A percentile compares a stretch with the other conserved stretches of the same genome.
These are phyloP conservation scores for Naganishia friedmannii DNA, from an alignment of 768 basidiomycete species.

Conservation along the genomic window DNA sequence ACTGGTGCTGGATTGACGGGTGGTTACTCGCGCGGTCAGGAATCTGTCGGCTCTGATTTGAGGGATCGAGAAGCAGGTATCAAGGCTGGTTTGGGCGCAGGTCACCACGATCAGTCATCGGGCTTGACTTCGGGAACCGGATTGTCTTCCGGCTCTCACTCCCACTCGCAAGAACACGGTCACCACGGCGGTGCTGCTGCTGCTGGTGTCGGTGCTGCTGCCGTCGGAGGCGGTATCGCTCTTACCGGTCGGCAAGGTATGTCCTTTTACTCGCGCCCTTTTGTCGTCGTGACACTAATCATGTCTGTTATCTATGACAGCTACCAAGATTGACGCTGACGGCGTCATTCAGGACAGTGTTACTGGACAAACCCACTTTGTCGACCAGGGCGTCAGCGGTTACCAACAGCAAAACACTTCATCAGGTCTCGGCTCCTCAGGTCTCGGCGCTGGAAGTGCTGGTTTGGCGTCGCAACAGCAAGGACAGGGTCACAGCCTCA, in stretches of 20 bases:
- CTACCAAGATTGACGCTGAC: conserved; percentile 9
- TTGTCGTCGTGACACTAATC: not conserved
- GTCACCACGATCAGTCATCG: conserved; percentile 25
- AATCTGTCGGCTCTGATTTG: not conserved
- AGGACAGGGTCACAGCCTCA: conserved; percentile 7
- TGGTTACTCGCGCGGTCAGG: not conserved
- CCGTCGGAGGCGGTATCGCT: conserved; percentile 15
- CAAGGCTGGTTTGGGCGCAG: conserved; percentile 19
- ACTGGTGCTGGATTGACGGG: not conserved
- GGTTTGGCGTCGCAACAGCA: conserved; percentile 13
- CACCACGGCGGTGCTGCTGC: conserved; percentile 17
- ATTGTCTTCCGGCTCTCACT: conserved; percentile 6
- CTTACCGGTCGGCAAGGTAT: conserved; percentile 7
- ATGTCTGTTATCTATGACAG: not conserved
- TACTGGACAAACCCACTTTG: conserved; percentile 28
- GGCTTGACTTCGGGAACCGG: not conserved
- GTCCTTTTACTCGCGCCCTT: not conserved
- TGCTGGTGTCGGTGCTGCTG: conserved; percentile 9
- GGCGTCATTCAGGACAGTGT: conserved; percentile 23
- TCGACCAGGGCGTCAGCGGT: not conserved
- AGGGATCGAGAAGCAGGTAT: conserved; percentile 21
- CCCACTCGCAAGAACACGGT: not conserved
- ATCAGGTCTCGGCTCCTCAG: not conserved
- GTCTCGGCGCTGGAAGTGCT: not conserved
- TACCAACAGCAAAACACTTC: not conserved